phyloP scores from a whole-genome alignment of 306 rosid species.

The Fragaria ananassa region DNA sequence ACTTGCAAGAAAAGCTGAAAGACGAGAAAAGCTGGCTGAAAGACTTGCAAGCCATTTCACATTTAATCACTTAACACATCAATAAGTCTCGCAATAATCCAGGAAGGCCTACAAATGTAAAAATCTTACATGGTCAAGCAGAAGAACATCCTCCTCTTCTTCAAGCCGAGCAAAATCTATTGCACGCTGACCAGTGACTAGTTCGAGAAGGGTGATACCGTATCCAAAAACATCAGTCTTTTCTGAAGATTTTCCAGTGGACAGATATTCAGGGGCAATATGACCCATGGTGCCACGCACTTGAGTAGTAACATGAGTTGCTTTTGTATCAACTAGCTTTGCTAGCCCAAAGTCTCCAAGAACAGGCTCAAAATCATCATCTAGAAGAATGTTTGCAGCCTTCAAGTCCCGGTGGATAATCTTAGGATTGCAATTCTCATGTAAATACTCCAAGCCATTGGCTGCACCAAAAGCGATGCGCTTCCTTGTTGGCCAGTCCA shows the following conservation, averaged over 20 bases:
- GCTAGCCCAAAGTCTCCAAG: conserved; percentile 94
- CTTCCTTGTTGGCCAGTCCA: conserved; percentile 56
- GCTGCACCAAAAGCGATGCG: conserved; percentile 56
- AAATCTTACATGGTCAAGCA: conserved; percentile 78
- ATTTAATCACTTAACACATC: neutral
- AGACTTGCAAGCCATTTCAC: neutral
- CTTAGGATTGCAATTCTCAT: conserved; percentile 86
- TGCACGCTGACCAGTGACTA: conserved; percentile 88
- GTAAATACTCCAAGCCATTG: conserved; percentile 78
- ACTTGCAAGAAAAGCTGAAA: neutral
- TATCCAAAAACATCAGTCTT: conserved; percentile 94
- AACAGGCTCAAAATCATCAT: conserved; percentile 81
- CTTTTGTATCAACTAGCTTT: conserved; percentile 63
- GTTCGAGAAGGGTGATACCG: conserved; percentile 91
- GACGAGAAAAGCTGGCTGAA: neutral
- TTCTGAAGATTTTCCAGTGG: conserved; percentile 88
- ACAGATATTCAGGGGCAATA: conserved; percentile 90
- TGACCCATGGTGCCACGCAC: conserved; percentile 98
- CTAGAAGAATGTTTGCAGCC: conserved; percentile 89
- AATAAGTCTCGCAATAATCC: neutral
- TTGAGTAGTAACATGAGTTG: conserved; percentile 93
- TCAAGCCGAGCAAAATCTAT: conserved; percentile 79
- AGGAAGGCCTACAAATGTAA: conserved; percentile 1
- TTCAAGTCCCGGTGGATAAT: conserved; percentile 91
- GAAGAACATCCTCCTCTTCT: conserved; percentile 92